These are phyloP conservation scores for Fusarium incarnatum DNA, from an alignment of 2,329 filamentous ascomycete genomes.

Conservation along the genomic window DNA sequence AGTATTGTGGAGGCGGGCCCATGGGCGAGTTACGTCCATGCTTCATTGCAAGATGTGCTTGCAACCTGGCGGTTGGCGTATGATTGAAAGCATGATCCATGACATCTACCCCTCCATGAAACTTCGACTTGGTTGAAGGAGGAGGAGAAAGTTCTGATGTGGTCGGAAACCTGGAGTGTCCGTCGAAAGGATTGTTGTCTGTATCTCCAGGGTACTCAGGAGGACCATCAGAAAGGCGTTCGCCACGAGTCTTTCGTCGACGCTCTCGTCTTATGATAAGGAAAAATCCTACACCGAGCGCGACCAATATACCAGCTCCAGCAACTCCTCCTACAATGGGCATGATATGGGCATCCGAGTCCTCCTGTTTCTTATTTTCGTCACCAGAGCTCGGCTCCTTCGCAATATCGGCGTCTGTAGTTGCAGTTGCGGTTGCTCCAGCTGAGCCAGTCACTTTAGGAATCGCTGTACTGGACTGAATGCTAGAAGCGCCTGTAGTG, in stretches of 20 bases:
- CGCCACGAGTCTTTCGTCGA: conserved; percentile 41
- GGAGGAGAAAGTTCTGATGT: conserved; percentile 39
- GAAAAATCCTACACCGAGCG: conserved; percentile 48
- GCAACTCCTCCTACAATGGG: conserved; percentile 53
- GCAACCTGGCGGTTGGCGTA: conserved; percentile 46
- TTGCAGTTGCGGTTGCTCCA: conserved; percentile 24
- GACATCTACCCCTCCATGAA: conserved; percentile 39
- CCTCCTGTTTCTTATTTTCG: conserved; percentile 11
- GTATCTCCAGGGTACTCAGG: conserved; percentile 48
- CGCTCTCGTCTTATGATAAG: conserved; percentile 55
- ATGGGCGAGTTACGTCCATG: conserved; percentile 26
- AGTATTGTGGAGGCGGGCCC: conserved; percentile 26
- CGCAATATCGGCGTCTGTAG: neutral
- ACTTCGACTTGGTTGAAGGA: conserved; percentile 42
- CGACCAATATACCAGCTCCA: conserved; percentile 42
- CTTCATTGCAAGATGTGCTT: conserved; percentile 34
- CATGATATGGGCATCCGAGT: conserved; percentile 42
- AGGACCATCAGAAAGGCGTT: conserved; percentile 35
- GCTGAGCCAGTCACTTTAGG: conserved; percentile 18
- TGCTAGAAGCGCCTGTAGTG: conserved; percentile 31
- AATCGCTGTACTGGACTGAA: conserved; percentile 17
- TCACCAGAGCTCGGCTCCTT: neutral
- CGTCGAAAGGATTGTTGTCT: conserved; percentile 29
- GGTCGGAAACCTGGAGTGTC: conserved; percentile 12
- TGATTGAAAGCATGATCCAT: conserved; percentile 43